These are phyloP conservation scores for Fusarium paranaense DNA, from an alignment of 2,329 filamentous ascomycete genomes.

Conservation along the genomic window DNA sequence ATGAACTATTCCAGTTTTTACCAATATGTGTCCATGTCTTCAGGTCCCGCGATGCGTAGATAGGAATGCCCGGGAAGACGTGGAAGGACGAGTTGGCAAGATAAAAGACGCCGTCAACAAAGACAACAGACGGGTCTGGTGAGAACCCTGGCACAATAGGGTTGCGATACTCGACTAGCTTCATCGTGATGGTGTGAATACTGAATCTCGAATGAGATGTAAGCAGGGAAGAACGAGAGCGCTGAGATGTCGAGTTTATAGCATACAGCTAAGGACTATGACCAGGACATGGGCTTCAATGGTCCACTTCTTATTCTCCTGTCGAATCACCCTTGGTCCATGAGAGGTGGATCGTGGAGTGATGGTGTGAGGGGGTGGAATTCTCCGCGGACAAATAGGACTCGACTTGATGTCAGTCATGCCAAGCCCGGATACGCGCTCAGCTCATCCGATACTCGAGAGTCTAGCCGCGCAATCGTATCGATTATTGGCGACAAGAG, in stretches of 20 bases:
- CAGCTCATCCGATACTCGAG: slow-evolving; percentile 25
- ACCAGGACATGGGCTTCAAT: background rate
- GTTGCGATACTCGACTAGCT: slow-evolving; percentile 6
- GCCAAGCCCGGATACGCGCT: slow-evolving; percentile 1
- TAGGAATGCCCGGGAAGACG: slow-evolving; percentile 27
- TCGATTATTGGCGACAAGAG: slow-evolving; percentile 10
- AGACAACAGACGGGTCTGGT: slow-evolving; percentile 25
- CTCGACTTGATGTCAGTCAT: background rate
- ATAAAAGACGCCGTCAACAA: slow-evolving; percentile 30
- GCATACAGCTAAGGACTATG: background rate
- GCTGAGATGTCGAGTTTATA: background rate
- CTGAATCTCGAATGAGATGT: background rate
- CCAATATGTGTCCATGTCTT: slow-evolving; percentile 28
- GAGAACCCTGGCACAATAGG: slow-evolving; percentile 25
- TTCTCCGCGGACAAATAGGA: slow-evolving; percentile 25
- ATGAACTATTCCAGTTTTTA: background rate
- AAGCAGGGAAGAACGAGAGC: background rate
- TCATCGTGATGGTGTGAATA: background rate
- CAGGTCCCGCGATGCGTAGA: slow-evolving; percentile 23
- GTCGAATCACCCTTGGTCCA: background rate
- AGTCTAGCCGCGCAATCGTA: slow-evolving; percentile 17
- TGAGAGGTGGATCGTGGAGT: background rate
- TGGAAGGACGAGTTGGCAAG: slow-evolving; percentile 29
- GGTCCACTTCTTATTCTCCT: background rate
- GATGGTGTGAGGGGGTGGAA: background rate